A percentile compares a stretch with the other conserved stretches of the same genome.
Evolutionary conservation across 164 flowering plant species (phyloP).

Genomic region (Aristolochia californica): DNA sequence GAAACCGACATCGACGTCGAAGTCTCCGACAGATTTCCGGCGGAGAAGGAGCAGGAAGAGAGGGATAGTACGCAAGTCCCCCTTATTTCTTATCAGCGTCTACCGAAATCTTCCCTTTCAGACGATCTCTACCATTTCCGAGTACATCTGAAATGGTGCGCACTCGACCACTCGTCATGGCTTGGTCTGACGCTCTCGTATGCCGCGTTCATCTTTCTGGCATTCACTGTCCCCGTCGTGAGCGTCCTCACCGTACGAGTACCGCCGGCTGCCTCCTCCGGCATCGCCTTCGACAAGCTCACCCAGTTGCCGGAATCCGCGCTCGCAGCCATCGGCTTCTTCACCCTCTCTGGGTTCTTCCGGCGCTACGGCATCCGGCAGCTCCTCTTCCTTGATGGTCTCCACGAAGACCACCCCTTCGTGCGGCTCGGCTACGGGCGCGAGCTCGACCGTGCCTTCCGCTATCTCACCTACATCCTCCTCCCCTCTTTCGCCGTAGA

Average conservation of each 20-base stretch:
- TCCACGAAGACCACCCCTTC: constrained; percentile 30
- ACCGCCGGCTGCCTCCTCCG: constrained; percentile 18
- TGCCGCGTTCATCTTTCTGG: constrained; percentile 22
- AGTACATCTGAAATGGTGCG: constrained; percentile 43
- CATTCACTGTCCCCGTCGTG: constrained; percentile 28
- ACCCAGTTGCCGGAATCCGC: constrained; percentile 56
- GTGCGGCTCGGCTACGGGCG: constrained; percentile 41
- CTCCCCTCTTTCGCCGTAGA: constrained; percentile 48
- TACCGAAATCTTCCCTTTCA: constrained; percentile 2
- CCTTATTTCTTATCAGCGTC: neutral
- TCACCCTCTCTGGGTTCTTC: constrained; percentile 42
- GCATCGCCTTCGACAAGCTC: constrained; percentile 27
- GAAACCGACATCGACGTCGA: constrained; percentile 3
- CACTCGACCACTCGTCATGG: constrained; percentile 48
- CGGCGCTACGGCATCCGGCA: constrained; percentile 39
- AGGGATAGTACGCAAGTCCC: too few relatives aligned
- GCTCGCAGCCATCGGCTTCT: constrained; percentile 37
- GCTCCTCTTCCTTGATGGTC: constrained; percentile 57
- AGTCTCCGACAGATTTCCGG: neutral
- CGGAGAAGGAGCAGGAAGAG: too few relatives aligned
- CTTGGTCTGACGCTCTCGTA: constrained; percentile 27
- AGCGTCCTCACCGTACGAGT: constrained; percentile 14
- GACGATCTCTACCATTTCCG: constrained; percentile 42
- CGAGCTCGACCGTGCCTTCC: constrained; percentile 44
- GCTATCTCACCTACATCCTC: constrained; percentile 31